These are phyloP conservation scores for Pythium sp. DNA, from an alignment of 352 stramenopile genomes.

Conservation along the genomic window DNA sequence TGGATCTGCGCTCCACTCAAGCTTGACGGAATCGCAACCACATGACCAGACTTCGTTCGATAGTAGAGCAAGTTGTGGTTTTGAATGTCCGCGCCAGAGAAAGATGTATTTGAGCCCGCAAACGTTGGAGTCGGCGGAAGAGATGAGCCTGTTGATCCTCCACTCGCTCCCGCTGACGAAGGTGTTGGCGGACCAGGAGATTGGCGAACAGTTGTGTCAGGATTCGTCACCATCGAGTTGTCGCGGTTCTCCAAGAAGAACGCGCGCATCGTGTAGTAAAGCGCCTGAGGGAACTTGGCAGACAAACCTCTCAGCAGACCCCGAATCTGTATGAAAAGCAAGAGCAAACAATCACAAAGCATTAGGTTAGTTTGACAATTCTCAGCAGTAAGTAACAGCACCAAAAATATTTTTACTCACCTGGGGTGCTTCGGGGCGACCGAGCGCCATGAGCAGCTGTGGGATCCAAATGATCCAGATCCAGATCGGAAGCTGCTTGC, in stretches of 20 bases:
- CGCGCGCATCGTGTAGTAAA: conserved; percentile 98
- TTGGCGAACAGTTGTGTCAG: conserved; percentile 23
- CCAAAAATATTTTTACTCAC: conserved; percentile 14
- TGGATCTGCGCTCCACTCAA: conserved; percentile 60
- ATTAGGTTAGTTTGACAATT: not conserved
- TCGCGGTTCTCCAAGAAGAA: conserved; percentile 98
- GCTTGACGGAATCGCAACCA: conserved; percentile 65
- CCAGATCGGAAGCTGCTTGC: conserved; percentile 95
- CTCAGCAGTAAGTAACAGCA: not conserved
- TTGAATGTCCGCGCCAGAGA: conserved; percentile 13
- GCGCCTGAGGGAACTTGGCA: conserved; percentile 95
- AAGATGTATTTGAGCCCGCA: conserved; percentile 4
- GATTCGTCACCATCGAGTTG: conserved; percentile 58
- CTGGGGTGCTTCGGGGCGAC: conserved; percentile 85
- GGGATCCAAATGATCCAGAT: conserved; percentile 99
- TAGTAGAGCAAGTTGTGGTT: conserved; percentile 53
- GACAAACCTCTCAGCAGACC: conserved; percentile 76
- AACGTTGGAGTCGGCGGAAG: conserved; percentile 11
- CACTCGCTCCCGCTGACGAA: conserved; percentile 1
- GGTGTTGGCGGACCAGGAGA: conserved; percentile 15
- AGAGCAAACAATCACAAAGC: not conserved
- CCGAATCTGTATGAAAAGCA: conserved; percentile 52
- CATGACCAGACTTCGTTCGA: conserved; percentile 74
- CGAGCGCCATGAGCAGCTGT: conserved; percentile 95
- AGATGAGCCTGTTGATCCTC: not conserved